Percentiles rank a stretch among this genome's conserved stretches.
These are phyloP conservation scores for Coemansia sp. DNA, from an alignment of 192 early-diverging fungal genomes.

Conservation along the genomic window DNA sequence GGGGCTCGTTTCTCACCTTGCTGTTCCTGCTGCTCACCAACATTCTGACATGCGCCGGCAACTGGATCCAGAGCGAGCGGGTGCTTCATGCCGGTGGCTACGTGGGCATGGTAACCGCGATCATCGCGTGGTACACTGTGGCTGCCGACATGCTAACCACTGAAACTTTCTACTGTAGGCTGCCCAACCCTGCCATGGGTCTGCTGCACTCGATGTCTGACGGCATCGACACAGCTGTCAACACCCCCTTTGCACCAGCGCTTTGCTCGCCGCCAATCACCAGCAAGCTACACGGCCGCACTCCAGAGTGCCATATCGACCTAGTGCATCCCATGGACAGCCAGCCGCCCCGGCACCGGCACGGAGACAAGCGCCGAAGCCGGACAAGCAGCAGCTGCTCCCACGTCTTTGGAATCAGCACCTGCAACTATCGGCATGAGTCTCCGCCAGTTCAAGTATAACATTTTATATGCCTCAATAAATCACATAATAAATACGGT, in stretches of 20 bases:
- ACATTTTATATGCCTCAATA: neutral
- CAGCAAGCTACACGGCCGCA: slow-evolving; percentile 12
- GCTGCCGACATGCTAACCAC: slow-evolving; percentile 54
- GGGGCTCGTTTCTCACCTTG: slow-evolving; percentile 46
- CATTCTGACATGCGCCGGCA: slow-evolving; percentile 43
- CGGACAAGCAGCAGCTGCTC: slow-evolving; percentile 1
- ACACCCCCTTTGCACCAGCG: slow-evolving; percentile 15
- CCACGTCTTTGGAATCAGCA: neutral
- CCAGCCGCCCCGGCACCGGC: neutral
- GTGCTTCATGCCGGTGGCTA: slow-evolving; percentile 47
- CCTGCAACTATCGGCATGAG: neutral
- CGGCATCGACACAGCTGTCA: slow-evolving; percentile 11
- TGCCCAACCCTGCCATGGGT: slow-evolving; percentile 51
- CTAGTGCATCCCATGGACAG: slow-evolving; percentile 16
- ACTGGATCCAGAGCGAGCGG: slow-evolving; percentile 40
- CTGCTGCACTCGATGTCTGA: slow-evolving; percentile 3
- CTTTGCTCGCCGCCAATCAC: slow-evolving; percentile 4
- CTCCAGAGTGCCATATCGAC: slow-evolving; percentile 30
- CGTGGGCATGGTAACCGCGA: slow-evolving; percentile 49
- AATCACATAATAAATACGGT: slow-evolving; percentile 65
- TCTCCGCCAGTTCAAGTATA: neutral
- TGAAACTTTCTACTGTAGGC: slow-evolving; percentile 54
- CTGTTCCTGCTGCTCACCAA: slow-evolving; percentile 51
- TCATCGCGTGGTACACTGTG: slow-evolving; percentile 56
- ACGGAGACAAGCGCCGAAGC: neutral